A percentile compares a stretch with the other conserved stretches of the same genome.
Evolutionary conservation across 2,329 filamentous ascomycete species (phyloP).

Genomic region (Pseudopithomyces maydicus): DNA sequence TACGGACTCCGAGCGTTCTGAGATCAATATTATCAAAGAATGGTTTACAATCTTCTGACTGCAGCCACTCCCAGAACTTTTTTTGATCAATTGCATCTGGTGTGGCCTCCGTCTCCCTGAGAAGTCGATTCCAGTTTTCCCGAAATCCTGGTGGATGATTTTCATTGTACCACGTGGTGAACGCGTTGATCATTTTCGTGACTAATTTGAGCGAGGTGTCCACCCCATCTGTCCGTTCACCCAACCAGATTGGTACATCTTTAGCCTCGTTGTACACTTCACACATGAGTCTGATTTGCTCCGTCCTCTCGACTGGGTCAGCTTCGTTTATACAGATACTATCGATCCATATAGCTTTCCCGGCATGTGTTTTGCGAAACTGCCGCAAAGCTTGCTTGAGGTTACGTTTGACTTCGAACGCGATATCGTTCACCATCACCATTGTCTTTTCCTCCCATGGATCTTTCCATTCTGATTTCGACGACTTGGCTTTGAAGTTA

Average conservation of each 20-base stretch:
- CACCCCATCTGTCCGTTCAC: background rate
- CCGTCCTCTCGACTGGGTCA: background rate
- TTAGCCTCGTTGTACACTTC: conserved; percentile 2
- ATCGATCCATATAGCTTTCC: conserved; percentile 10
- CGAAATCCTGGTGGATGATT: background rate
- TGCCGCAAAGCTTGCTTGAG: background rate
- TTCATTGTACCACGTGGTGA: background rate
- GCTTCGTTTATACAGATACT: conserved; percentile 12
- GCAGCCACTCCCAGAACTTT: conserved; percentile 5
- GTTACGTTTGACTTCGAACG: conserved; percentile 2
- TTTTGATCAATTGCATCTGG: conserved; percentile 5
- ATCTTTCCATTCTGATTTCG: background rate
- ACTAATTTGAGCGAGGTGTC: background rate
- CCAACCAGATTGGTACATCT: conserved; percentile 5
- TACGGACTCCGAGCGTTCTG: background rate
- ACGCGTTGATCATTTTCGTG: background rate
- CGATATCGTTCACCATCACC: conserved; percentile 6
- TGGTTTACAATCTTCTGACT: background rate
- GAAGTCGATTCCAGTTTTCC: background rate
- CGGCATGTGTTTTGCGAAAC: background rate
- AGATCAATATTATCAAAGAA: conserved; percentile 5
- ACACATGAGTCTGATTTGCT: conserved; percentile 9
- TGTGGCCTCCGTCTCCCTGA: background rate
- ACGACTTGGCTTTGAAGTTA: background rate
- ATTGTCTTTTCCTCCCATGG: background rate